Evolutionary conservation across 768 basidiomycete genomes (phyloP), one percentile per base, ranked within the genome.

Genomic region (Trametopsis cervina): DNA sequence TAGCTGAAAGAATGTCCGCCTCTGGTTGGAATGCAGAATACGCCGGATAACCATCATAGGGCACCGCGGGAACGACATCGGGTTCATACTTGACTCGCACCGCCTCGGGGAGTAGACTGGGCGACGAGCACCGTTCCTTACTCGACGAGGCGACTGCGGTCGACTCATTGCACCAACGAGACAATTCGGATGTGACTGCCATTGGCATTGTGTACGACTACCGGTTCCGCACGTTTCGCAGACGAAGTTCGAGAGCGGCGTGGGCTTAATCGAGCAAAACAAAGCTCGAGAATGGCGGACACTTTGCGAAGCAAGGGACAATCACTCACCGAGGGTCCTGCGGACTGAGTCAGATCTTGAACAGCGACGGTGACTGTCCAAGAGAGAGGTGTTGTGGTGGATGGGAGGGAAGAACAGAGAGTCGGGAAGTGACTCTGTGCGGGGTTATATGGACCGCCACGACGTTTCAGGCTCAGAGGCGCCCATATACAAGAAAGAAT

Each of bases 401-500:
- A 46, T 49, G 50, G 51, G 49, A 36, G 39, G 39, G 37, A 43
- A 51, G 33, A 42, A 46, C 48, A 41, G 27, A 42, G 18, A 26
- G 53, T 40, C 40, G 35, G 40, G 22, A 47, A 35, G 20, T 60
- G 61, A 63, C 61, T 63, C 61, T 55, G 7, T 42, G 7, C 29
- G 29, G 26, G 43, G 40, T 42, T 29, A 41, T 57, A 54, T 54
- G 42, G 21, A 15, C 35, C 27, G 56, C 51, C 61, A 57, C 52
- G 41, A 56, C 57, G 51, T 53, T 63, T 63, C 56, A 60, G 46
- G 49, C 61, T 57, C 61, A 63, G 61, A 63, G 59, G 33, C 61
- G 61, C 61, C 50, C 40, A 39, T 38, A 25, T 44, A 44, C 26
- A 17, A 29, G 39, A 29, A 43, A 44, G 44, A 40, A 40, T 47